Evolutionary conservation across 495 filamentous ascomycete species (phyloP).

Genomic region (Evernia prunastri): DNA sequence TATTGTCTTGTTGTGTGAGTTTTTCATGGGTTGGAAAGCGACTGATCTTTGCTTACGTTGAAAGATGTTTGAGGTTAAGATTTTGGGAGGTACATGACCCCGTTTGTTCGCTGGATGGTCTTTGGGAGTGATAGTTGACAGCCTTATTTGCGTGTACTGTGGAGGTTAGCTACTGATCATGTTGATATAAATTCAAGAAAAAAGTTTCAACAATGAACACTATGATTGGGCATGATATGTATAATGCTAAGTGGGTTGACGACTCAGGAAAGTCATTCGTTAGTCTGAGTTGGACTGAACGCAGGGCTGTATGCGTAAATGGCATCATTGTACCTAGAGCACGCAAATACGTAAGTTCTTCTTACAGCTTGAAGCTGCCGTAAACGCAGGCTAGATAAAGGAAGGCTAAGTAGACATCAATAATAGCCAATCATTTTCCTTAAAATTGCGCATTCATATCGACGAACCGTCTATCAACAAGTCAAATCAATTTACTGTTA

Average conservation of each 20-base stretch:
- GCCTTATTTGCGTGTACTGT: neutral
- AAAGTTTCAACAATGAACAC: conserved; percentile 1
- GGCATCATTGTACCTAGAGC: too few relatives aligned
- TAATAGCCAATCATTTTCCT: neutral
- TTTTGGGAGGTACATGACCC: neutral
- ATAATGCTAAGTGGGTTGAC: neutral
- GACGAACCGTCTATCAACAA: neutral
- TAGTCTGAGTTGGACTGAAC: neutral
- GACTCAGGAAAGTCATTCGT: too few relatives aligned
- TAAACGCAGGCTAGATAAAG: neutral
- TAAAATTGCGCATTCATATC: neutral
- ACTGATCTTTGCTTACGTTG: neutral
- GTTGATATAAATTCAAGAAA: neutral
- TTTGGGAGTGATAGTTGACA: neutral
- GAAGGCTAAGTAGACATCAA: too few relatives aligned
- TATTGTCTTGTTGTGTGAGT: conserved; percentile 1
- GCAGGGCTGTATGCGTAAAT: neutral
- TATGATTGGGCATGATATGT: neutral
- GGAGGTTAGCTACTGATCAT: neutral
- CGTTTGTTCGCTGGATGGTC: neutral
- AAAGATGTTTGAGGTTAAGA: neutral
- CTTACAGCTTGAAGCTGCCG: neutral
- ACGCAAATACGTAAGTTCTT: neutral
- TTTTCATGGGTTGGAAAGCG: neutral
- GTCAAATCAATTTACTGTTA: neutral